A percentile compares a stretch with the other conserved stretches of the same genome.
These are phyloP conservation scores for Aspergillus nidulans DNA, from an alignment of 495 filamentous ascomycete species.

Conservation along the genomic window DNA sequence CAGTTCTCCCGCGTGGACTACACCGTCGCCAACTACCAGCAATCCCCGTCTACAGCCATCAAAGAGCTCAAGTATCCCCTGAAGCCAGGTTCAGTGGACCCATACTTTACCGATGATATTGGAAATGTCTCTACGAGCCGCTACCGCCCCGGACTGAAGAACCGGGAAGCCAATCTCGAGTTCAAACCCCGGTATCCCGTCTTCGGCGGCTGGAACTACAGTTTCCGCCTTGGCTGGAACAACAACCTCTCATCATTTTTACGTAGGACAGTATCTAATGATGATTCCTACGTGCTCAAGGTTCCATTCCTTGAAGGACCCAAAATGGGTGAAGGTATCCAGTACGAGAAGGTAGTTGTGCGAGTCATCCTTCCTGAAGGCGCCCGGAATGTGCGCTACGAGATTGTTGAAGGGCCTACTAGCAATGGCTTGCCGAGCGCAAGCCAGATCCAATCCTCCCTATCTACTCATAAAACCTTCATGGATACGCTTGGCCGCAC, in stretches of 20 bases:
- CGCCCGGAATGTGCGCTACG: slow-evolving; percentile 65
- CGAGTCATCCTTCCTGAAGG: slow-evolving; percentile 88
- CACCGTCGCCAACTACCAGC: slow-evolving; percentile 67
- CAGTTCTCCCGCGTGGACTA: slow-evolving; percentile 87
- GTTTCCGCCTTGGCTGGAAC: slow-evolving; percentile 93
- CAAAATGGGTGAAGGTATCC: slow-evolving; percentile 74
- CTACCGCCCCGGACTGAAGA: slow-evolving; percentile 65
- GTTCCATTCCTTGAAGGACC: slow-evolving; percentile 96
- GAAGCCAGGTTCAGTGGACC: slow-evolving; percentile 67
- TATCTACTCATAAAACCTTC: slow-evolving; percentile 72
- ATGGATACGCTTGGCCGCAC: slow-evolving; percentile 92
- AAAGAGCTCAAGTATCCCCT: slow-evolving; percentile 79
- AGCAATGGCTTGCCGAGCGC: slow-evolving; percentile 37
- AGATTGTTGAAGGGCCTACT: slow-evolving; percentile 31
- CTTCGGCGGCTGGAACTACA: slow-evolving; percentile 97
- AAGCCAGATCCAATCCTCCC: slow-evolving; percentile 40
- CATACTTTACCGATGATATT: slow-evolving; percentile 96
- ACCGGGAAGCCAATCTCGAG: slow-evolving; percentile 76
- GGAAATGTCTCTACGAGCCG: slow-evolving; percentile 93
- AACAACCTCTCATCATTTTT: slow-evolving; percentile 73
- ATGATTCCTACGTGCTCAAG: slow-evolving; percentile 75
- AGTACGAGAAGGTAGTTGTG: slow-evolving; percentile 76
- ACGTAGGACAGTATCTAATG: slow-evolving; percentile 50
- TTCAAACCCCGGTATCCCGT: slow-evolving; percentile 88
- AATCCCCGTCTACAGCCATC: slow-evolving; percentile 68